phyloP scores from a whole-genome alignment of 768 basidiomycete genomes.

The Tulasnella sp. region DNA sequence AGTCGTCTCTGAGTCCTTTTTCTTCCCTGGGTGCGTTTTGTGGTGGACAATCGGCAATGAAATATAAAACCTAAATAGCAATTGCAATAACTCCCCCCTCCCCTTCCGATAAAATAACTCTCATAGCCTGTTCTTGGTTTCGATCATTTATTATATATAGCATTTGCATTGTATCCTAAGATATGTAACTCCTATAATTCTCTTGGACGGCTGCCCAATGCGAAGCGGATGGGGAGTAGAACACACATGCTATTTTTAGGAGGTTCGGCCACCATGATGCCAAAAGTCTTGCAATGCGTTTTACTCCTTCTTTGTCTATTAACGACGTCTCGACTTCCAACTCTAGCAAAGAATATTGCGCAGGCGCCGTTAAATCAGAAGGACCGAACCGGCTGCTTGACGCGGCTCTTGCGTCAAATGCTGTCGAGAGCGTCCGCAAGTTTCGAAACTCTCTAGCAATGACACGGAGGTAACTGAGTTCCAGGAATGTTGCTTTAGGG shows the following conservation, averaged over 20 bases:
- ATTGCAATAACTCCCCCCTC: conserved; percentile 1
- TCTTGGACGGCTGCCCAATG: neutral
- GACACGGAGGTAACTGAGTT: neutral
- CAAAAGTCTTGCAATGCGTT: too few species aligned
- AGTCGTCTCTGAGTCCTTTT: neutral
- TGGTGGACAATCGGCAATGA: neutral
- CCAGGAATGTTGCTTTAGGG: neutral
- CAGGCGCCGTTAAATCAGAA: too few species aligned
- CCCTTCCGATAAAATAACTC: neutral
- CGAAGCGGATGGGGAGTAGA: too few species aligned
- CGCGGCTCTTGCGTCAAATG: neutral
- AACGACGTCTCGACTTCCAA: too few species aligned
- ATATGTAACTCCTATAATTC: neutral
- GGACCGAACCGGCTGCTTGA: neutral
- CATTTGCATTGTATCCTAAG: neutral
- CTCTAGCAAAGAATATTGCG: neutral
- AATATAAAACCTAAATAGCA: neutral
- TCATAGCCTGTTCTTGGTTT: neutral
- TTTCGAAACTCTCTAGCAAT: neutral
- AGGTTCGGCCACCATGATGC: too few species aligned
- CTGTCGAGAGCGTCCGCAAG: neutral
- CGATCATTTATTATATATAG: neutral
- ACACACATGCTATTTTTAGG: too few species aligned
- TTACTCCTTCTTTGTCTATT: too few species aligned
- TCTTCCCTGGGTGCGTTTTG: neutral